A percentile compares a stretch with the other conserved stretches of the same genome.
Evolutionary conservation across 2,329 filamentous ascomycete genomes (phyloP).

Genomic region (Didymella glomerata): DNA sequence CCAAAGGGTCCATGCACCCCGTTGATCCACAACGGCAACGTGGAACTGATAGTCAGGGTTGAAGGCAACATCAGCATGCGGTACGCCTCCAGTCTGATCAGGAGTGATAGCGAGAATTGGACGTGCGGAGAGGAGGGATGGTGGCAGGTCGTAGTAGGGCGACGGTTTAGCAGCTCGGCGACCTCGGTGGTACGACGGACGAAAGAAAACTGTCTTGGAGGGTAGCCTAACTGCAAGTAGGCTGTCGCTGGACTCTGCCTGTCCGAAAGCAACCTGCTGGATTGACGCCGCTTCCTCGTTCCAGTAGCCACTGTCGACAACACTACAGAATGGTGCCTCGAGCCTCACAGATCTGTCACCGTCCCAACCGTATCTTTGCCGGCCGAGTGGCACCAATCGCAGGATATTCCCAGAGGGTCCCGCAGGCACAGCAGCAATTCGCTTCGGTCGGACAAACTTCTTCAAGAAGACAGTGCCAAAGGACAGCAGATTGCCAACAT

Average conservation of each 20-base stretch:
- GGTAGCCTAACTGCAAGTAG: slow-evolving; percentile 62
- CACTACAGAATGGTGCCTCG: slow-evolving; percentile 54
- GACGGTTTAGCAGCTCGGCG: slow-evolving; percentile 27
- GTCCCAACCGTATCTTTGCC: slow-evolving; percentile 66
- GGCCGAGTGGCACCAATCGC: slow-evolving; percentile 61
- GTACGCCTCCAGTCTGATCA: slow-evolving; percentile 61
- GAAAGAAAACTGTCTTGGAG: slow-evolving; percentile 59
- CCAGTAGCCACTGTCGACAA: slow-evolving; percentile 64
- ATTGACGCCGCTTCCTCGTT: slow-evolving; percentile 62
- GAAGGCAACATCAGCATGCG: slow-evolving; percentile 71
- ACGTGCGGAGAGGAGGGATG: slow-evolving; percentile 65
- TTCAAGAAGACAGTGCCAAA: slow-evolving; percentile 65
- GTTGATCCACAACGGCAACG: slow-evolving; percentile 71
- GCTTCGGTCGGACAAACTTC: slow-evolving; percentile 38
- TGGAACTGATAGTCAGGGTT: slow-evolving; percentile 69
- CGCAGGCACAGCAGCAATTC: slow-evolving; percentile 48
- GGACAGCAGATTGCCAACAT: slow-evolving; percentile 59
- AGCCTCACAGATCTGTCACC: slow-evolving; percentile 57
- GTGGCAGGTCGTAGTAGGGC: slow-evolving; percentile 34
- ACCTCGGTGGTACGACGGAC: slow-evolving; percentile 37
- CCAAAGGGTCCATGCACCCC: slow-evolving; percentile 74
- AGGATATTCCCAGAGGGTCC: slow-evolving; percentile 69
- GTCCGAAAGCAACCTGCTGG: slow-evolving; percentile 63
- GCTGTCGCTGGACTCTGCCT: slow-evolving; percentile 51
- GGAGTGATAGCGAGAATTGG: slow-evolving; percentile 63